A percentile compares a stretch with the other conserved stretches of the same genome.
phyloP scores from a whole-genome alignment of 164 flowering plant genomes.

The Umbellularia californica region DNA sequence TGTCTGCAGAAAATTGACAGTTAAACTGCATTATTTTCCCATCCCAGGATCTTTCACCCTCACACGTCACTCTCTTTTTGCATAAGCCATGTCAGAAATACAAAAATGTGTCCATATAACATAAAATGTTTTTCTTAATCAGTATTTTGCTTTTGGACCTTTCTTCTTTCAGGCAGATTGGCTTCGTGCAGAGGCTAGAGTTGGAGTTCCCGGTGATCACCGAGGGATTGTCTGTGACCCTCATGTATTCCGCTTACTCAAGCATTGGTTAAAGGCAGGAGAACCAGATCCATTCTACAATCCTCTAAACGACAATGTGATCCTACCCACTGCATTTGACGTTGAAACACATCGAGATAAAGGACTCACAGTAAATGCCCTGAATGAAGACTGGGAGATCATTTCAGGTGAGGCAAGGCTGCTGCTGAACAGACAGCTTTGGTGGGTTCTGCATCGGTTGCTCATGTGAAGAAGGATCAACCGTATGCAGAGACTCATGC shows the following conservation, averaged over 20 bases:
- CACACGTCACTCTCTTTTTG: too few relatives aligned
- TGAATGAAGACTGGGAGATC: conserved; percentile 92
- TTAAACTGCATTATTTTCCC: too few relatives aligned
- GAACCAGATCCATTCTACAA: conserved; percentile 91
- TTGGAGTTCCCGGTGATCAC: conserved; percentile 96
- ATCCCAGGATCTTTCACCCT: too few relatives aligned
- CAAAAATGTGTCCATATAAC: too few relatives aligned
- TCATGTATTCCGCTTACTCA: conserved; percentile 82
- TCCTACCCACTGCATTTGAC: conserved; percentile 79
- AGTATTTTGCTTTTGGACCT: not conserved
- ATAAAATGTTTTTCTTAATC: too few relatives aligned
- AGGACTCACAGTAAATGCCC: conserved; percentile 44
- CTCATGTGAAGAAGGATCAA: conserved; percentile 33
- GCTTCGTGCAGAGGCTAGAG: conserved; percentile 83
- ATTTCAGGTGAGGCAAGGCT: conserved; percentile 24
- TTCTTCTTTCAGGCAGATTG: conserved; percentile 71
- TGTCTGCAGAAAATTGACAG: too few relatives aligned
- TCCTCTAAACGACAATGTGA: conserved; percentile 87
- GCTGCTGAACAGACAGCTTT: conserved; percentile 19
- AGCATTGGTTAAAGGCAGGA: conserved; percentile 84
- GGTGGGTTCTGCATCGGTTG: conserved; percentile 49
- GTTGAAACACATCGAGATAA: conserved; percentile 50
- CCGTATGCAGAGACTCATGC: conserved; percentile 45
- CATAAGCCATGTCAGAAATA: too few relatives aligned
- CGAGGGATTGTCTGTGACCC: conserved; percentile 81